Percentiles rank a stretch among this genome's conserved stretches.
Evolutionary conservation across 768 basidiomycete species (phyloP).

Genomic region (Boletus rufocinnamomeus): DNA sequence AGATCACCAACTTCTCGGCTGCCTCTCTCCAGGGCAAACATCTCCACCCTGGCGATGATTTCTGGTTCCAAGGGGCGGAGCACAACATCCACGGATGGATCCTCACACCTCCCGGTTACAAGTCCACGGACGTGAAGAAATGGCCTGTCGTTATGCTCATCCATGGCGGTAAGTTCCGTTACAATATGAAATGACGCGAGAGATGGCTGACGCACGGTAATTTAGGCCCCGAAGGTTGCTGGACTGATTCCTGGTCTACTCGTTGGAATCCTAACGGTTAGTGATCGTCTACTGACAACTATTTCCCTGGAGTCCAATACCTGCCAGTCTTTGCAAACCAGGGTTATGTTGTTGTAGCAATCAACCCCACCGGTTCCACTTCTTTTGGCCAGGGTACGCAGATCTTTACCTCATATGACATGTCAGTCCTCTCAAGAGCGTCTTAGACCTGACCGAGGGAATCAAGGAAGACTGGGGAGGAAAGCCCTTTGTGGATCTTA

Average conservation of each 20-base stretch:
- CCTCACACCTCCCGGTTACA: slow-evolving; percentile 78
- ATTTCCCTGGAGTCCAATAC: neutral
- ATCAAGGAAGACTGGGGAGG: slow-evolving; percentile 85
- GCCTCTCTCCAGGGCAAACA: slow-evolving; percentile 56
- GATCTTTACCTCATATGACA: neutral
- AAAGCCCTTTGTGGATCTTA: slow-evolving; percentile 78
- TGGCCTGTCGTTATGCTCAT: slow-evolving; percentile 83
- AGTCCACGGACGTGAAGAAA: slow-evolving; percentile 62
- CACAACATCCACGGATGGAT: slow-evolving; percentile 83
- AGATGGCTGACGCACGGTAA: neutral
- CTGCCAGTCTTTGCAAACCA: slow-evolving; percentile 75
- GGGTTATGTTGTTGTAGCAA: slow-evolving; percentile 84
- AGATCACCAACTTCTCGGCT: slow-evolving; percentile 67
- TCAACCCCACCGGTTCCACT: slow-evolving; percentile 95
- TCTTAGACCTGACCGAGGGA: slow-evolving; percentile 73
- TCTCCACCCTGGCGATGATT: slow-evolving; percentile 69
- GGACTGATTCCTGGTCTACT: slow-evolving; percentile 90
- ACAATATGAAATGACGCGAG: neutral
- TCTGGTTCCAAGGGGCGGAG: slow-evolving; percentile 88
- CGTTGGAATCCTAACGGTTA: slow-evolving; percentile 89
- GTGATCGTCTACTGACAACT: neutral
- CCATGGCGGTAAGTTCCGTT: slow-evolving; percentile 58
- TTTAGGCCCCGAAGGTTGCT: slow-evolving; percentile 75
- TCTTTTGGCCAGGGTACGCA: slow-evolving; percentile 81
- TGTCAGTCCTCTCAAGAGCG: neutral